These are phyloP conservation scores for Sphagnum magellanicum DNA, from an alignment of 228 moss, liverwort and hornwort species.

Conservation along the genomic window DNA sequence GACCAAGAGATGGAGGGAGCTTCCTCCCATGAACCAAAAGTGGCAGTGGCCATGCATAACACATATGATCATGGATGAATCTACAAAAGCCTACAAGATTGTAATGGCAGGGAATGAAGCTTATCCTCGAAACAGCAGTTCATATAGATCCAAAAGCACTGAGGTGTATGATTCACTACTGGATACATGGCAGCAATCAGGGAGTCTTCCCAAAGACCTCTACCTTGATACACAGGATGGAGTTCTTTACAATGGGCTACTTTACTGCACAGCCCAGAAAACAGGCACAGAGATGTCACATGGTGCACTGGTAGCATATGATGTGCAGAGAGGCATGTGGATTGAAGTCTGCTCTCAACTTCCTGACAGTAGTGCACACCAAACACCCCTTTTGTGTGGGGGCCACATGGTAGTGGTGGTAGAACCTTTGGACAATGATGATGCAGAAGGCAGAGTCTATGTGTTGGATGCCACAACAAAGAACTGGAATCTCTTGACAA, in stretches of 20 bases:
- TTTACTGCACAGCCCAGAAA: conserved; percentile 40
- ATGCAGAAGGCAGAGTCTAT: conserved; percentile 29
- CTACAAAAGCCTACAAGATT: conserved; percentile 15
- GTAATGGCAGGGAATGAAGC: conserved; percentile 37
- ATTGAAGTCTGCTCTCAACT: conserved; percentile 19
- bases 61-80: conserved; percentile 20
- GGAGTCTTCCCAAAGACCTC: conserved; percentile 20
- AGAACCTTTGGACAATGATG: conserved; percentile 46
- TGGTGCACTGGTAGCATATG: conserved; percentile 35
- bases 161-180: conserved; percentile 32
- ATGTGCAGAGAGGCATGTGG: conserved; percentile 25
- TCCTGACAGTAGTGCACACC: conserved; percentile 30
- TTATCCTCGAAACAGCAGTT: conserved; percentile 15
- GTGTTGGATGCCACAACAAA: conserved; percentile 9
- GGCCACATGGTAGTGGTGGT: conserved; percentile 29
- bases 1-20: conserved; percentile 15
- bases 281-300: conserved; percentile 2
- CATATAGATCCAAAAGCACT: conserved; percentile 11
- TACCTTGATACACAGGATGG: conserved; percentile 38
- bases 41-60: conserved; percentile 36
- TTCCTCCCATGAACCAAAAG: conserved; percentile 18
- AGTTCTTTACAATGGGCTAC: conserved; percentile 13
- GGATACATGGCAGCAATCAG: conserved; percentile 14
- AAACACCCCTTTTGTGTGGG: conserved; percentile 20
- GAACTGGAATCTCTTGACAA: conserved; percentile 26